Base-by-base conservation (phyloP, 495 filamentous ascomycete species). In the Penicillium ochrochloron region DNA sequence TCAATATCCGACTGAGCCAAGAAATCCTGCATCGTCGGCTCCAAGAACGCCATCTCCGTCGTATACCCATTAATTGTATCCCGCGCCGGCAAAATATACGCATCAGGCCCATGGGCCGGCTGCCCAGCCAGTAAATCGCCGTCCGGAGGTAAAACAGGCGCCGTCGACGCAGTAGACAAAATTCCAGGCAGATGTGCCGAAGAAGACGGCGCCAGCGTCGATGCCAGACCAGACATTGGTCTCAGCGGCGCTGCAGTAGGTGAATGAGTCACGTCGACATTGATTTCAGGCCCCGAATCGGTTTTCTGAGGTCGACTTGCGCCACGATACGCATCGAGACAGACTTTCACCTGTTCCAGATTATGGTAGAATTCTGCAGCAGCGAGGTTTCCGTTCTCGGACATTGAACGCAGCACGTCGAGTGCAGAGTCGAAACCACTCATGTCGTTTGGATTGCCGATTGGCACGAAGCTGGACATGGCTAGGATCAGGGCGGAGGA, bases 11-110 rank as follows among this genome's bases (percentile, higher is more conserved):
- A 78, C 71, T 81, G 78, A 33, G 78, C 78, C 1, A 81, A 65
- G 29, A 81, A 81, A 44, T 80, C 75, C 63, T 81, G 77, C 78
- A 81, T 81, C 7, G 77, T 81, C 39, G 78, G 78, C 57, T 81
- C 77, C 57, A 81, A 58, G 46, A 81, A 81, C 23, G 78, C 72
- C 78, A 81, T 81, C 37, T 76, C 77, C 0, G 78, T 80, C 34
- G 77, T 80, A 59, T 79, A 79, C 44, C 78, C 78, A 19, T 60
- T 64, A 1, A 66, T 52, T 0, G 60, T 62, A 37, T 71, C 68
- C 23, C 64, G 35, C 10, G 54, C 37, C 3, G 71, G 63, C 21
- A 66, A 53, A 3, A 51, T 33, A 65, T 72, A 68, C 10, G 58
- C n/a, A 44, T 67, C 65, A 17, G 35, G n/a, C 31, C 46, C 42